Percentiles rank a stretch among this genome's conserved stretches.
Evolutionary conservation across 306 rosid genomes (phyloP).

Genomic region (Mimosa bimucronata): DNA sequence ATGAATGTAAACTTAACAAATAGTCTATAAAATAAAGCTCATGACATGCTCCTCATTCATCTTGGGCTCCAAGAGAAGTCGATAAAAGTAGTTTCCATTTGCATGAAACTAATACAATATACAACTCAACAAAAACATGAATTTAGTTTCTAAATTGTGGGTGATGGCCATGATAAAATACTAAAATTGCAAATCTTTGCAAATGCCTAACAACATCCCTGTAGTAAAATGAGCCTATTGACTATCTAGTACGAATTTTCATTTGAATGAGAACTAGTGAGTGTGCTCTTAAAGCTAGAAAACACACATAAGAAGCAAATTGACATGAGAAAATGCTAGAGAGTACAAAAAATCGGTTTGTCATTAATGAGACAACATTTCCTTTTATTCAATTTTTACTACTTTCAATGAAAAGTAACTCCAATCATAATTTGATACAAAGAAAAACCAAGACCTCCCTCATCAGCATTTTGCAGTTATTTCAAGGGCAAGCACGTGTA

Average conservation of each 20-base stretch:
- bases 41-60: conserved; percentile 26
- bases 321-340: not conserved
- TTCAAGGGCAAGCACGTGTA: not conserved
- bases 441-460: not conserved
- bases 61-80: conserved; percentile 33
- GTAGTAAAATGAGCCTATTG: not conserved
- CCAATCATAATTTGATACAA: not conserved
- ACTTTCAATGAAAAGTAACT: not conserved
- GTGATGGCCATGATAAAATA: conserved; percentile 2
- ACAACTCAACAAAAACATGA: conserved; percentile 14
- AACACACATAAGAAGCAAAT: conserved; percentile 12
- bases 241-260: not conserved
- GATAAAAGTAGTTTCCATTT: conserved; percentile 25
- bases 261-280: conserved; percentile 11
- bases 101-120: conserved; percentile 18
- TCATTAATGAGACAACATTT: not conserved
- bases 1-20: not conserved
- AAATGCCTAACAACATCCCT: conserved; percentile 12
- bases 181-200: not conserved
- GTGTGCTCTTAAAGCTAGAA: conserved; percentile 2
- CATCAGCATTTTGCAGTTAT: not conserved
- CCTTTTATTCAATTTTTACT: not conserved
- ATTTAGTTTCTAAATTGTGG: not conserved
- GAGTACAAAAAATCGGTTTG: not conserved
- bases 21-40: conserved; percentile 3